Evolutionary conservation across 805 yeast species (phyloP), one percentile per base, ranked within the genome.

Genomic region (Blastobotrys parvus): DNA sequence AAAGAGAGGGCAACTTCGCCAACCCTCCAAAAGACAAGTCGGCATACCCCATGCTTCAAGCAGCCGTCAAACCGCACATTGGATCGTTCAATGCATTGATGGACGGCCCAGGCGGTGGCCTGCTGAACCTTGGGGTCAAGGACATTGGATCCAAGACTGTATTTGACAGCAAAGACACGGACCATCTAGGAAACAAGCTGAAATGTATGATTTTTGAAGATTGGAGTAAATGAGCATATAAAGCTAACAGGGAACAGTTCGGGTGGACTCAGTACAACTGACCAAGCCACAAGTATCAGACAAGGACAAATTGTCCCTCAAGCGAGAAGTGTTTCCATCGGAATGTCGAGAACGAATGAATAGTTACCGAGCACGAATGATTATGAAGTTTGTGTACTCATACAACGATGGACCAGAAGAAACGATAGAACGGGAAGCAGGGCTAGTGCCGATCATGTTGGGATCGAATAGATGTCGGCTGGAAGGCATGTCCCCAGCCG

Each of bases 61-160:
- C 87, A 49, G 97, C 98, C 13, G 92, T 92, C 33, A 78, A 78
- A 45, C 98, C 98, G 3, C 98, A 92, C 62, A 76, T 92, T 44
- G 97, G 95, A 6, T 90, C 97, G 1, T 92, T 92, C 72, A 83
- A 92, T 70, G 97, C 97, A 3, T 70, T 92, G 45, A 84, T 95
- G 19, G 94, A 85, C 45, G 95, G 95, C 35, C 78, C 84, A 19
- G 48, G 41, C 15, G 79, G 71, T 35, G 96, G 96, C 4, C 63
- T 92, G 20, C 70, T 92, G 47, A 87, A 89, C 61, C 67, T 82
- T 41, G 97, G 84, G 2, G 94, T 82, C 38, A 72, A 81, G 56
- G 97, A 92, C 58, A 87, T 92, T 47, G 98, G 97, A 7, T 65
- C 76, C 46, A 85, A 81, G 57, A 78, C 88, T 15, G 80, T 87